Evolutionary conservation across 495 filamentous ascomycete species (phyloP), one percentile per base, ranked within the genome.

Genomic region (Immersiella caudata): DNA sequence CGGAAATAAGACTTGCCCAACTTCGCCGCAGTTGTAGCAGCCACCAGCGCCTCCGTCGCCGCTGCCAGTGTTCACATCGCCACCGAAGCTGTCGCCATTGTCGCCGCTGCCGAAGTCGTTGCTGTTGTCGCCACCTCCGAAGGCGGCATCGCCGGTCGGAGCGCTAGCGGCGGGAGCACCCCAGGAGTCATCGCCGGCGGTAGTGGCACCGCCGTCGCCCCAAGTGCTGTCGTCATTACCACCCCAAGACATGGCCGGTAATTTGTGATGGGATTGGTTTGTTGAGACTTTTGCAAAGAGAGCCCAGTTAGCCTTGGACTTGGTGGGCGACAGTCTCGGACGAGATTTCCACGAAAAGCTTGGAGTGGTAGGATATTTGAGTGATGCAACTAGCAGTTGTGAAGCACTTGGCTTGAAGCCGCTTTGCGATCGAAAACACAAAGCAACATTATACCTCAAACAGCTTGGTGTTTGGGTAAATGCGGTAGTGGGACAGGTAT

Each of bases 21-120:
- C 77, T 72, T 93, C 78, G 40, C 89, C 91, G 68, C 93, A 96
- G 74, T 93, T 93, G 84, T 88, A 96, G 80, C 92, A 96, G 35
- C 81, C 84, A 25, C 81, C 82, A 35, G 76, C 74, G 12, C 67
- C 68, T 55, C 83, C 87, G 85, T 82, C 74, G 88, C 90, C 88
- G 85, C 24, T 54, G 20, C 62, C 36, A 26, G 46, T n/a, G 26
- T 35, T 24, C 24, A n/a, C 50, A 51, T 6, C 60, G 33, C 29
- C 21, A 33, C 29, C 67, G 49, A 55, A 57, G 49, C 12, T 11
- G n/a, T 29, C 22, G 35, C 54, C 49, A 24, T 7, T 18, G 36
- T 12, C 33, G 50, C 26, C 27, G 6, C 18, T 51, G n/a, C 64
- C 62, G 29, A 33, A 61, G 26, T 8, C 62, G 20, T 52, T 27